A percentile compares a stretch with the other conserved stretches of the same genome.
These are phyloP conservation scores for Aspergillus haitiensis DNA, from an alignment of 495 filamentous ascomycete species.

Conservation along the genomic window DNA sequence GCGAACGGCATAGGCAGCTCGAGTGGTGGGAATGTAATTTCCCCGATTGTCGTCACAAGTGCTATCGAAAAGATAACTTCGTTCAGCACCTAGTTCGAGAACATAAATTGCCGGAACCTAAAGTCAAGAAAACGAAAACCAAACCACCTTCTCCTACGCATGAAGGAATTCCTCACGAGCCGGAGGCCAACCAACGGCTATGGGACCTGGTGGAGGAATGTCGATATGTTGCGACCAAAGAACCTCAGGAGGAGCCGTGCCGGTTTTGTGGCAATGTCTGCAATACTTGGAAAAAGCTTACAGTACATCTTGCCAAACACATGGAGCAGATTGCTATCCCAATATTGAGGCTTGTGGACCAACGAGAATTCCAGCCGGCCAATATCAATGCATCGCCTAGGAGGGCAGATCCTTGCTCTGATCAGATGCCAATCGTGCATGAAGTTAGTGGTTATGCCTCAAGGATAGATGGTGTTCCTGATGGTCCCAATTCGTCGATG, in stretches of 20 bases:
- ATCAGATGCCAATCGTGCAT: slow-evolving; percentile 10
- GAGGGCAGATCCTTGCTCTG: slow-evolving; percentile 17
- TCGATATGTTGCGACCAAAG: slow-evolving; percentile 64
- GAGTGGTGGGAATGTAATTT: slow-evolving; percentile 91
- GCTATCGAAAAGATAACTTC: slow-evolving; percentile 94
- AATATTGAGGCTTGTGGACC: slow-evolving; percentile 67
- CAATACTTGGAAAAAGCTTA: slow-evolving; percentile 90
- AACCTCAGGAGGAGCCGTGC: slow-evolving; percentile 78
- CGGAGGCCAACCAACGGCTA: slow-evolving; percentile 55
- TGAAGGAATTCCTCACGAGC: slow-evolving; percentile 49
- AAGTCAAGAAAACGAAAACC: slow-evolving; percentile 45
- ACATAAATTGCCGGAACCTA: slow-evolving; percentile 85
- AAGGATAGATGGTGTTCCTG: slow-evolving; percentile 13
- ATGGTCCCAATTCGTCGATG: slow-evolving; percentile 13
- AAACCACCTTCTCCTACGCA: slow-evolving; percentile 28
- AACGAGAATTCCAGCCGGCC: slow-evolving; percentile 29
- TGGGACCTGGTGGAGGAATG: slow-evolving; percentile 81
- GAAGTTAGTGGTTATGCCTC: slow-evolving; percentile 13
- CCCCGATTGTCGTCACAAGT: slow-evolving; percentile 78
- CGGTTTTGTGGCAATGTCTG: slow-evolving; percentile 85
- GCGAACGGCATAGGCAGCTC: slow-evolving; percentile 85
- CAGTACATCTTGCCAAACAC: slow-evolving; percentile 91
- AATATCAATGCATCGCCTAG: slow-evolving; percentile 11
- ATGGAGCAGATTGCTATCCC: slow-evolving; percentile 94
- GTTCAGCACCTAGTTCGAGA: slow-evolving; percentile 92